Percentiles rank a stretch among this genome's conserved stretches.
These are phyloP conservation scores for Mrakia blollopis DNA, from an alignment of 768 basidiomycete species.

Conservation along the genomic window DNA sequence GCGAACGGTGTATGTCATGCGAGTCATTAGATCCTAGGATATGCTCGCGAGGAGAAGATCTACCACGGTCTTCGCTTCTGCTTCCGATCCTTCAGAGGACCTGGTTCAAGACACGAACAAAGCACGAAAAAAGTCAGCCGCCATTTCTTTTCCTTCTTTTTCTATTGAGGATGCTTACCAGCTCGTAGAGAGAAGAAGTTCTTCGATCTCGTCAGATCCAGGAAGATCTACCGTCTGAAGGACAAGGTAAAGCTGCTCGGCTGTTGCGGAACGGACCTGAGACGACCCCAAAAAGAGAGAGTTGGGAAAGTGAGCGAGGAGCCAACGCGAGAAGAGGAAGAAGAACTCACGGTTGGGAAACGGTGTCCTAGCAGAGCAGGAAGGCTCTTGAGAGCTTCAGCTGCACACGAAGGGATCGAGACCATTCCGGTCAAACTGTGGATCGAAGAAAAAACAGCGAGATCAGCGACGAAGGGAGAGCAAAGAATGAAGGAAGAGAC, in stretches of 20 bases:
- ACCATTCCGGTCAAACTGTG: constrained; percentile 46
- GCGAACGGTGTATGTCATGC: not conserved
- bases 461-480: not conserved
- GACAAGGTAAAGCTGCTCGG: constrained; percentile 74
- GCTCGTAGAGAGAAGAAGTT: constrained; percentile 27
- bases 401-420: constrained; percentile 51
- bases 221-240: constrained; percentile 63
- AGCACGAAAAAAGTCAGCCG: not conserved
- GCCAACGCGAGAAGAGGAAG: not conserved
- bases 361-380: constrained; percentile 65
- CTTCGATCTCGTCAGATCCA: constrained; percentile 33
- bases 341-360: constrained; percentile 65
- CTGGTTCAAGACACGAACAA: not conserved
- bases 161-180: too few relatives aligned
- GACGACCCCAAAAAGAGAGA: not conserved
- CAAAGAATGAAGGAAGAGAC: not conserved
- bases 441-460: not conserved
- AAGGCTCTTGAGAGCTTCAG: constrained; percentile 50
- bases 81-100: constrained; percentile 2
- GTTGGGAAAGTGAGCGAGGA: not conserved
- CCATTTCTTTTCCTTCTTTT: not conserved
- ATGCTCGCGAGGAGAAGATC: not conserved
- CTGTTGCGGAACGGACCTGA: constrained; percentile 74
- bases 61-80: not conserved
- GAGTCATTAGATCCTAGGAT: constrained; percentile 6